phyloP scores from a whole-genome alignment of 176 grass and related monocot genomes.

The Hyparrhenia diplandra region DNA sequence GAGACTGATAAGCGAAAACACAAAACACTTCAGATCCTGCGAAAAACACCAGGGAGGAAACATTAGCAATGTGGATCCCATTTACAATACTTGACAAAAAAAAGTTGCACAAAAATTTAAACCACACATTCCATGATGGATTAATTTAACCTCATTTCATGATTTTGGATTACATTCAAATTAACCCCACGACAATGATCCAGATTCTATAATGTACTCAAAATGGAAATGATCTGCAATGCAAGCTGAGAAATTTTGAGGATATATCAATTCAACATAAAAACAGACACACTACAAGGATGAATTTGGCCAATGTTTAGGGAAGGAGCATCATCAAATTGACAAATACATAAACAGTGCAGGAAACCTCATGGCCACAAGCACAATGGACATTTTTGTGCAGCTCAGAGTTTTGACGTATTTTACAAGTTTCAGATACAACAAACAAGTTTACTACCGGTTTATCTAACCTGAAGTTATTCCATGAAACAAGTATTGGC shows the following conservation, averaged over 20 bases:
- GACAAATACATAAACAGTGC: background rate
- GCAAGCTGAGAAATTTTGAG: background rate
- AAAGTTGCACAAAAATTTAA: background rate
- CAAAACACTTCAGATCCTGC: constrained; percentile 95
- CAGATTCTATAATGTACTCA: background rate
- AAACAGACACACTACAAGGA: background rate
- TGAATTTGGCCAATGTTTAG: background rate
- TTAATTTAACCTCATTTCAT: background rate
- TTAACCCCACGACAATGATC: background rate
- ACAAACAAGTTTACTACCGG: background rate
- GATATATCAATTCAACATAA: background rate
- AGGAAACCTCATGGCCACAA: background rate
- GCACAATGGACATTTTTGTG: too few species aligned
- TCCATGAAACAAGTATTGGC: background rate
- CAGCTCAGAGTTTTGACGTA: too few species aligned
- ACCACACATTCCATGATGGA: background rate
- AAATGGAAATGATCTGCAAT: background rate
- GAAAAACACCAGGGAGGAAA: background rate
- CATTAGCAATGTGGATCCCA: background rate
- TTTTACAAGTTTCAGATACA: too few species aligned
- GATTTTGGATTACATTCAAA: background rate
- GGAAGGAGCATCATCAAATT: background rate
- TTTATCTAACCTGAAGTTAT: background rate
- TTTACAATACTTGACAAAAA: background rate
- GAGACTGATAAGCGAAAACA: constrained; percentile 87